Percentiles rank a stretch among this genome's conserved stretches.
Conservation (phyloP, 2,329 filamentous ascomycete genomes). For the Oidium heveae region DNA sequence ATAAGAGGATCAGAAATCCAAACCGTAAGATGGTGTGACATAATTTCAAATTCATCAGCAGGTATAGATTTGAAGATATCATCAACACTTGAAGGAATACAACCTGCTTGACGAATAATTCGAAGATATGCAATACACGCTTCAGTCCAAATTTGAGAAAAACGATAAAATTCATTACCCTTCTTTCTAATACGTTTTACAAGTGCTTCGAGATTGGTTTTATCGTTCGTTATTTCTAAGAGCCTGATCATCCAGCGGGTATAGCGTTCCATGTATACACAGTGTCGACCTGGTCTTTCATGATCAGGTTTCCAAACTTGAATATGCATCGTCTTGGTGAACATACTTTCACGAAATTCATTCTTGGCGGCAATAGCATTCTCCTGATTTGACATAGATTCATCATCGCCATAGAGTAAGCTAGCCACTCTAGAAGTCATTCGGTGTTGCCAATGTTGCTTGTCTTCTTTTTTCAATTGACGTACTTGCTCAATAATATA, state of each 20-base stretch:
- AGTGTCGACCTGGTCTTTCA: conserved; percentile 44
- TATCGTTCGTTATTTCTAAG: conserved; percentile 34
- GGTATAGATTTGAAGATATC: conserved; percentile 39
- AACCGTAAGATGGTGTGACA: conserved; percentile 31
- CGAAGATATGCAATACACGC: conserved; percentile 14
- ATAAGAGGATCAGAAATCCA: conserved; percentile 27
- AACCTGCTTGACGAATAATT: conserved; percentile 29
- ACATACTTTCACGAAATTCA: conserved; percentile 43
- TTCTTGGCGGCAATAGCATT: conserved; percentile 30
- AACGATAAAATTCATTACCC: conserved; percentile 23
- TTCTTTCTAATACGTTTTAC: conserved; percentile 38
- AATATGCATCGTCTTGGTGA: conserved; percentile 49
- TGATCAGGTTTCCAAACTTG: conserved; percentile 52
- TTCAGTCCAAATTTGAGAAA: conserved; percentile 9
- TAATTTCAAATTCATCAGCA: conserved; percentile 36
- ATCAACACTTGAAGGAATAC: conserved; percentile 34
- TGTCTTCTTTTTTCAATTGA: conserved; percentile 25
- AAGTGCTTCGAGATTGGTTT: conserved; percentile 33
- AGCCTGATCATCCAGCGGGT: conserved; percentile 38
- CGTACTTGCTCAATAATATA: conserved; percentile 25
- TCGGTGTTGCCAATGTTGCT: conserved; percentile 52
- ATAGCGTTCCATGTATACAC: conserved; percentile 49
- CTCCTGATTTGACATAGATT: conserved; percentile 18
- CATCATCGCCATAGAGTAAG: conserved; percentile 29
- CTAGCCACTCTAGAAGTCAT: conserved; percentile 38